phyloP scores from a whole-genome alignment of 257 asterid genomes.

The Nyctanthes arbortristis region DNA sequence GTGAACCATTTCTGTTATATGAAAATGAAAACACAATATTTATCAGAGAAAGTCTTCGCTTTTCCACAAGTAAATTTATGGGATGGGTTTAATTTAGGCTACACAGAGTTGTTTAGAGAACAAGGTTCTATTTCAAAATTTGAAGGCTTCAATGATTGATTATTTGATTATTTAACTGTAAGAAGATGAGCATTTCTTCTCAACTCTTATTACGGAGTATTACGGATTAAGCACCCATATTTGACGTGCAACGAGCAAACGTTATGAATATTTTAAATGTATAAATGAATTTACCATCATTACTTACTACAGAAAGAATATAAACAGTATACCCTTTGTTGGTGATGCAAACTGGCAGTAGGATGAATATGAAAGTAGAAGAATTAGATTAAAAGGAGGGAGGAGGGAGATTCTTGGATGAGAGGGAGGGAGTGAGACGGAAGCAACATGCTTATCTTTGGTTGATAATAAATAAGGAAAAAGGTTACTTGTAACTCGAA shows the following conservation, averaged over 20 bases:
- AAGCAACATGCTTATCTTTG: too few relatives aligned
- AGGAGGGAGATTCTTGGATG: too few relatives aligned
- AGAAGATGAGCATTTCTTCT: not conserved
- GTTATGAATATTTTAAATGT: too few relatives aligned
- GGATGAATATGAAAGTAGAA: too few relatives aligned
- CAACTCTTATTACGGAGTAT: not conserved
- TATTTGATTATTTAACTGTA: not conserved
- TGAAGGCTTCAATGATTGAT: not conserved
- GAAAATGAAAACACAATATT: not conserved
- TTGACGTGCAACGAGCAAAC: not conserved
- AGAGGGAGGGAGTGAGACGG: too few relatives aligned
- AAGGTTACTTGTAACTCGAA: not conserved
- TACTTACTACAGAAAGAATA: too few relatives aligned
- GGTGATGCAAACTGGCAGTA: too few relatives aligned
- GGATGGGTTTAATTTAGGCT: not conserved
- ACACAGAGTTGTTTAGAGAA: not conserved
- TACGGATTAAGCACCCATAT: not conserved
- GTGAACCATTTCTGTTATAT: constrained; percentile 58
- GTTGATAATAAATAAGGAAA: too few relatives aligned
- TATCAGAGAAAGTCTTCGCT: too few relatives aligned
- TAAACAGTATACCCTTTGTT: too few relatives aligned
- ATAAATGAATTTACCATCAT: too few relatives aligned
- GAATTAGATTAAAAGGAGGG: too few relatives aligned
- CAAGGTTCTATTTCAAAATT: not conserved
- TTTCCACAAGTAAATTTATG: constrained; percentile 2